Percentiles rank a stretch among this genome's conserved stretches.
Conservation (phyloP, 768 basidiomycete species). For the Phylloporus arenicola region DNA sequence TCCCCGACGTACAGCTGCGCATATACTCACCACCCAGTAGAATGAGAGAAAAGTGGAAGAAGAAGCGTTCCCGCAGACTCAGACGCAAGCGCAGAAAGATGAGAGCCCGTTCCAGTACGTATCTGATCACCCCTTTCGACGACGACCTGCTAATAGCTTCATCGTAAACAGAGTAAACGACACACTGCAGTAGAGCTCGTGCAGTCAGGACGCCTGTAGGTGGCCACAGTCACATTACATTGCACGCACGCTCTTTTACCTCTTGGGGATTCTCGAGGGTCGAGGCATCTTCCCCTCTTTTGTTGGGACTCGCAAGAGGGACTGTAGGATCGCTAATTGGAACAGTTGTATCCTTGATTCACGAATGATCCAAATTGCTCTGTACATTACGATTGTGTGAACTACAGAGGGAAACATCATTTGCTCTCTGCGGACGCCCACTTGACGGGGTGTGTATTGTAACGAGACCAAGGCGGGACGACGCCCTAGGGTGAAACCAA, state of each 20-base stretch:
- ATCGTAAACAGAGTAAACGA: constrained; percentile 33
- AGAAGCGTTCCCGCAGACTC: constrained; percentile 90
- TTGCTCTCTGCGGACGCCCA: constrained; percentile 19
- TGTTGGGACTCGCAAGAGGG: constrained; percentile 21
- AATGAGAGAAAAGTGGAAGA: constrained; percentile 98
- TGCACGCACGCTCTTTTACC: constrained; percentile 25
- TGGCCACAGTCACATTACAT: constrained; percentile 13
- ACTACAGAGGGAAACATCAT: constrained; percentile 4
- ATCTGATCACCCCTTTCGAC: neutral
- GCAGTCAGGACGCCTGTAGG: constrained; percentile 17
- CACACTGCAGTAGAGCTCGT: constrained; percentile 25
- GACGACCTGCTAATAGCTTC: neutral
- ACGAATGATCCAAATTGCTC: constrained; percentile 12
- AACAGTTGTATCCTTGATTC: constrained; percentile 21
- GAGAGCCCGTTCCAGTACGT: constrained; percentile 90
- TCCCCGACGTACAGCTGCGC: neutral
- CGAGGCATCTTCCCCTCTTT: constrained; percentile 14
- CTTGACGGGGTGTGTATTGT: constrained; percentile 18
- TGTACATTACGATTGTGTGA: neutral
- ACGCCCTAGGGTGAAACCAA: constrained; percentile 37
- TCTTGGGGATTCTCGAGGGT: constrained; percentile 21
- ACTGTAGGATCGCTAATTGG: constrained; percentile 21
- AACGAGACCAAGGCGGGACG: constrained; percentile 65
- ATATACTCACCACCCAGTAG: constrained; percentile 26
- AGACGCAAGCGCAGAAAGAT: constrained; percentile 94